Base-by-base conservation (phyloP, 2,329 filamentous ascomycete species). In the Xylariaceae sp. region DNA sequence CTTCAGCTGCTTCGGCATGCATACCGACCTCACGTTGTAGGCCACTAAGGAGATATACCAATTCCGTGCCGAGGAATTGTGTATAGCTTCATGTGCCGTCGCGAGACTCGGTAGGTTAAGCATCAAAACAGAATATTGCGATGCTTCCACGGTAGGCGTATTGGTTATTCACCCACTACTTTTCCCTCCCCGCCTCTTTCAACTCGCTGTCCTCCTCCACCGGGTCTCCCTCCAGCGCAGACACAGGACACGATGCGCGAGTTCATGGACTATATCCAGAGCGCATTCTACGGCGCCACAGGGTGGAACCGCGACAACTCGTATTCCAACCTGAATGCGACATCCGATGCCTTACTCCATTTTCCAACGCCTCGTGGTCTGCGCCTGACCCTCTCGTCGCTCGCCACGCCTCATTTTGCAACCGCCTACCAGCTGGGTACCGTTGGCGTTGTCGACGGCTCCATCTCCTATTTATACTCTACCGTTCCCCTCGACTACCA, bases 181-280 rank as follows among this genome's bases (percentile, higher is more conserved):
- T n/a, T 15, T n/a, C 13, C 11, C 42, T 45, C 42, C 13, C 42
- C 11, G 10, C n/a, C 42, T 45, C 13, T 6, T 15, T 15, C n/a
- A n/a, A n/a, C 42, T n/a, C n/a, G 11, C 13, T 45, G 42, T 45
- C 42, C 11, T 37, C 17, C 37, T 49, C 48, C 37, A 9, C 37
- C 37, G 2, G 0, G 37, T 30, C 18, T 6, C 61, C 17, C 37
- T 42, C 55, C 35, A 44, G 45, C 44, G 58, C 55, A 54, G 61
- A 51, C 35, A 58, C 55, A 45, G 35, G 53, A 30, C 54, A 62
- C 54, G 56, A 97, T 97, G 92, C 87, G 94, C 78, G 88, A 92
- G 77, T 97, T 96, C 80, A 96, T 97, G 90, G 92, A 96, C 77
- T 93, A 95, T 79, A 88, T 97, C 78, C 91, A 96, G 77, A 84